These are phyloP conservation scores for Ganoderma boninense DNA, from an alignment of 1,284 basidiomycete species.

Conservation along the genomic window DNA sequence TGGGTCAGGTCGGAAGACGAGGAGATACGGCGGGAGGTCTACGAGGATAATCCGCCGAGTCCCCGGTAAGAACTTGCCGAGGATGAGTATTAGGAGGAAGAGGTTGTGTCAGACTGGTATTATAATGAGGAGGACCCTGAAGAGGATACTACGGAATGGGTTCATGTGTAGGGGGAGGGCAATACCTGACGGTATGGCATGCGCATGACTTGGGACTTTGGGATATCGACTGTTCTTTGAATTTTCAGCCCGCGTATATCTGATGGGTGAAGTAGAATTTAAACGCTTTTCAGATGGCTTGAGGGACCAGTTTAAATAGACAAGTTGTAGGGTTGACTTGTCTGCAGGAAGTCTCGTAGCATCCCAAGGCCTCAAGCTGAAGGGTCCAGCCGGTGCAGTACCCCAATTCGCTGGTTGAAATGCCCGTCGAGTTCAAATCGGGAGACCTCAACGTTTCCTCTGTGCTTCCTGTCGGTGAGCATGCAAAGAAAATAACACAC, in stretches of 20 bases:
- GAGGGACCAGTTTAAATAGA: no score
- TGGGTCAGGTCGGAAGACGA: slow-evolving; percentile 17
- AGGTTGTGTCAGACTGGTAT: not conserved
- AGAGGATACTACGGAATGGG: not conserved
- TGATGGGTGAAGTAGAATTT: not conserved
- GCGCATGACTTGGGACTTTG: no score
- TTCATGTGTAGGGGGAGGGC: not conserved
- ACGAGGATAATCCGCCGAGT: not conserved
- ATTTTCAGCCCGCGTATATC: not conserved
- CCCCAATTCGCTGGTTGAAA: no score
- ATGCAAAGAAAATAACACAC: no score
- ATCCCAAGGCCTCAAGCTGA: no score
- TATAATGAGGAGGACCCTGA: not conserved
- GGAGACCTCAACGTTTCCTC: no score
- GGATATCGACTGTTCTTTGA: not conserved
- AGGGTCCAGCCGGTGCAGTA: no score
- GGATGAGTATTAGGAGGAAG: not conserved
- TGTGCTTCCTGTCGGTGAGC: no score
- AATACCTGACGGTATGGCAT: not conserved
- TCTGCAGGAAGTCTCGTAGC: no score
- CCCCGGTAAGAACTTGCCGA: not conserved
- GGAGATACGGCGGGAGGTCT: not conserved
- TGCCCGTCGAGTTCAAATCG: no score
- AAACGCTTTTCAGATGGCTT: no score
- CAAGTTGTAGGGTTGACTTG: no score